A percentile compares a stretch with the other conserved stretches of the same genome.
Conservation (phyloP, 164 flowering plant genomes). For the Stephania cephalantha region DNA sequence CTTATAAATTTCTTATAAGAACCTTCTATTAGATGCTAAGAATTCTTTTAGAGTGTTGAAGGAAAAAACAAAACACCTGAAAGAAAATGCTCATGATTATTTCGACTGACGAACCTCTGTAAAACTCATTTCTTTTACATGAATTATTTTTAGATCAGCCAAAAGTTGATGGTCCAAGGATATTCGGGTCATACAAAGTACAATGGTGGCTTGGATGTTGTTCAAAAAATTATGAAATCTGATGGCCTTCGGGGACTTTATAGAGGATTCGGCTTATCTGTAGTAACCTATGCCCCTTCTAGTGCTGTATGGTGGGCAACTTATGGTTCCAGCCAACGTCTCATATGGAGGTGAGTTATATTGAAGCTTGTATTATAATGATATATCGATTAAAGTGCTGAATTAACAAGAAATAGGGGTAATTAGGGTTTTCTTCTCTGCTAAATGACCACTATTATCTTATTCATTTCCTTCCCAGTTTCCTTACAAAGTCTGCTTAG, state of each 20-base stretch:
- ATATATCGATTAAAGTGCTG: not conserved
- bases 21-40: not conserved
- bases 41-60: not conserved
- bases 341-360: constrained; percentile 74
- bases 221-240: constrained; percentile 58
- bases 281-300: constrained; percentile 88
- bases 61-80: not conserved
- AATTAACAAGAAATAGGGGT: not conserved
- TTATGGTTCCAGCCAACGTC: constrained; percentile 95
- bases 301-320: constrained; percentile 99
- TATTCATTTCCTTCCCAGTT: not conserved
- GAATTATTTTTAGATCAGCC: constrained; percentile 60
- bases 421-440: not conserved
- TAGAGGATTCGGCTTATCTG: constrained; percentile 90
- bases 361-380: not conserved
- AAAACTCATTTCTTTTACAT: constrained; percentile 12
- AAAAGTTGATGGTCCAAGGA: constrained; percentile 98
- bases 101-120: constrained; percentile 5
- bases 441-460: not conserved
- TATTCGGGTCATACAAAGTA: constrained; percentile 80
- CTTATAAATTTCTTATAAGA: not conserved
- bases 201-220: constrained; percentile 91
- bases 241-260: constrained; percentile 87
- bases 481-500: not conserved
- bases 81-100: not conserved